Base-by-base conservation (phyloP, 169 alveolate genomes). In the Plasmodium gallinaceum region DNA sequence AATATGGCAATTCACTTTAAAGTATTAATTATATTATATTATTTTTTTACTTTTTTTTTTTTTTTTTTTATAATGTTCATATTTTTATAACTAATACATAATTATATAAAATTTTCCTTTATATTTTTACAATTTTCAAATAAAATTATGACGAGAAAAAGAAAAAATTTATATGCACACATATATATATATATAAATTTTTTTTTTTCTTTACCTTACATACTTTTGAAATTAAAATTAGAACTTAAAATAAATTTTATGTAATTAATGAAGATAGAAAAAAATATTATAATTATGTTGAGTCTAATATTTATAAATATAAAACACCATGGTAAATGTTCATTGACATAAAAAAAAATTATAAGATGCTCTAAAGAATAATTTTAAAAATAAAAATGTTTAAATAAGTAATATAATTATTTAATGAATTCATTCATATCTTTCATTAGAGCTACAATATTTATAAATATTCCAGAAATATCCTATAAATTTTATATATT, bases 1-100 rank as follows among this genome's bases (percentile, higher is more conserved):
- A 60, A 60, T 60, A 26, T 60, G 69, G 69, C 69, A 60, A 20
- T 60, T 22, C 39, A 32, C 4, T 32, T 32, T 32, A 32, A 32
- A 32, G 4, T 32, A 32, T 32, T 32, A 32, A 2, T 32, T 32
- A 12, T 48, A 12, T 48, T 48, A 2, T 48, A 12, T 48, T 48
- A 12, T 48, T 48, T 2, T 48, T 48, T 48, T 52, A 7, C 9
- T 52, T 52, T 52, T 52, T 52, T 52, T 52, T 7, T 52, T 52
- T 52, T 52, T 5, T 48, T 48, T 48, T 32, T 32, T 32, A 32
- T 32, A 32, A 32, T 32, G 39, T 32, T 32, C 39, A 32, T 32
- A 32, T 32, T 32, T 32, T 32, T 32, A 32, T 32, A 32, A 32
- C 39, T 32, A 32, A 32, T 4, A 32, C 39, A 32, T 2, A 32